Evolutionary conservation across 2,329 filamentous ascomycete genomes (phyloP), one percentile per base, ranked within the genome.

Genomic region (Paramyrothecium roridum): DNA sequence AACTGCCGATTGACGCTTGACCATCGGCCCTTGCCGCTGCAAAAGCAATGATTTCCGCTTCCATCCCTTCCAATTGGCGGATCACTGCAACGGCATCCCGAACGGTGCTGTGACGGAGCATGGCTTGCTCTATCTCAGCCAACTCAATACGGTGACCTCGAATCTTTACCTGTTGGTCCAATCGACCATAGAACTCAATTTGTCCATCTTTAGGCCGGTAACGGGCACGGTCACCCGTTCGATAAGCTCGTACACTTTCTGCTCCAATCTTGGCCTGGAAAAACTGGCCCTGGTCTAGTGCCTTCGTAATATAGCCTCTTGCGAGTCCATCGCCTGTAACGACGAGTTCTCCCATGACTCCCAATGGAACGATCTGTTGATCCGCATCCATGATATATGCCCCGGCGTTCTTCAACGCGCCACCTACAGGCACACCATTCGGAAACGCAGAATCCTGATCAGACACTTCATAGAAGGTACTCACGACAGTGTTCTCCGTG

Each of bases 101-200:
- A 13, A 66, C 60, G 7, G 26, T 4, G 3, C 48, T 40, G 11
- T 64, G 55, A 2, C 17, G 50, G 17, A 54, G 56, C 1, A 68
- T 48, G 1, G 51, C 55, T 12, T 61, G 57, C 47, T 66, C 65
- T 8, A 67, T 37, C 45, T 66, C 65, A 0, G 58, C 62, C 13
- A 81, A 70, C 66, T 81, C 85, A 49, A 83, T 73, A 51, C 82
- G 68, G 57, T 78, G 84, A 21, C 85, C 86, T n/a, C 77, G 75
- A 8, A 86, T 67, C 65, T 86, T 86, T 50, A 85, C 75, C 61
- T 85, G 82, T 0, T 74, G 74, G 58, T 86, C 82, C 57, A 81
- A 82, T 13, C 83, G 73, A 47, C 80, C 81, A 33, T 80, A 60
- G 52, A 75, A 80, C 0, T 70, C 60, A 8, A 81, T 63, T 13